Conservation (phyloP, 306 rosid genomes). For the Mimosa bimucronata region DNA sequence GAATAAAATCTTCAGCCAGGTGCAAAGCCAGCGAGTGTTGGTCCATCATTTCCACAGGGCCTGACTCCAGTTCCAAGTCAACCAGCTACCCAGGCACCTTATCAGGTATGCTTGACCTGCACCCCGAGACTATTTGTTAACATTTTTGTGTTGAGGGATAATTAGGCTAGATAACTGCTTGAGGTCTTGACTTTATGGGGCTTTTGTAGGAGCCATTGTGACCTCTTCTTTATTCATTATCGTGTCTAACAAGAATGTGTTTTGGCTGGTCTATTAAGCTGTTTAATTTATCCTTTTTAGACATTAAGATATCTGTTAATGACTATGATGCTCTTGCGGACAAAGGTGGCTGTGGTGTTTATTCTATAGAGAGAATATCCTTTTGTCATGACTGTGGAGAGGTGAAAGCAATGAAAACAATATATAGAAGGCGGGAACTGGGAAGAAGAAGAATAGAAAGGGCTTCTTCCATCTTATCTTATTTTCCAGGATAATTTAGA, state of each 20-base stretch:
- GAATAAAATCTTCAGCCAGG: conserved; percentile 64
- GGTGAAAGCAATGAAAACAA: conserved; percentile 2
- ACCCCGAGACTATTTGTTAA: neutral
- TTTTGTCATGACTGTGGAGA: neutral
- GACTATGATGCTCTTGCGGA: neutral
- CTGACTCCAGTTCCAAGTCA: conserved; percentile 66
- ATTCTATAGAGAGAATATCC: neutral
- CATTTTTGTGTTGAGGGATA: conserved; percentile 9
- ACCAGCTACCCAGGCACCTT: conserved; percentile 69
- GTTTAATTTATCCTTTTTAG: neutral
- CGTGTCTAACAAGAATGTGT: conserved; percentile 12
- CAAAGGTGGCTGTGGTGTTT: conserved; percentile 9
- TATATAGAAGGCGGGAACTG: neutral
- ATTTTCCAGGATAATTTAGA: neutral
- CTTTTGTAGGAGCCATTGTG: conserved; percentile 19
- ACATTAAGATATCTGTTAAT: conserved; percentile 10
- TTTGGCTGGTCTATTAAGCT: conserved; percentile 1
- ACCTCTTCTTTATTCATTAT: conserved; percentile 24
- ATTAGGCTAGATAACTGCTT: conserved; percentile 18
- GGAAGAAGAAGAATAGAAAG: neutral
- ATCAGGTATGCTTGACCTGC: conserved; percentile 61
- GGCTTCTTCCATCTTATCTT: neutral
- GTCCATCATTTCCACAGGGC: conserved; percentile 69
- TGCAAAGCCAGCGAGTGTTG: conserved; percentile 63
- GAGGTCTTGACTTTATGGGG: conserved; percentile 28